phyloP scores from a whole-genome alignment of 768 basidiomycete genomes.

The Suillus plorans region DNA sequence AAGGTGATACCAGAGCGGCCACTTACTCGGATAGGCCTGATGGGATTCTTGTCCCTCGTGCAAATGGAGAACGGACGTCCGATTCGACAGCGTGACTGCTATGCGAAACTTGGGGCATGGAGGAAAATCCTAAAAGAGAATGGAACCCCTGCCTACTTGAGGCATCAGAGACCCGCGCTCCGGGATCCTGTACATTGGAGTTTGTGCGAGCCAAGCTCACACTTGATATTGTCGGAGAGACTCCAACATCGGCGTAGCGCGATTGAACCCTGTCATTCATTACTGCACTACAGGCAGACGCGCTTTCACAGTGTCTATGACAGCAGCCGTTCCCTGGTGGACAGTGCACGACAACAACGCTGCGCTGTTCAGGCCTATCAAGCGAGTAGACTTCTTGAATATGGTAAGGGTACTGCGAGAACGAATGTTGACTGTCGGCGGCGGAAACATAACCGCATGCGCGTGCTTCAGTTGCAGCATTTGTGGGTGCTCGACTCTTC shows the following conservation, averaged over 20 bases:
- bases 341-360: slow-evolving; percentile 1
- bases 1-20: not conserved
- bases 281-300: not conserved
- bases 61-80: slow-evolving; percentile 31
- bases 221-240: slow-evolving; percentile 24
- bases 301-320: not conserved
- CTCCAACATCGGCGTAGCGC: slow-evolving; percentile 27
- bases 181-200: not conserved
- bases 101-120: slow-evolving; percentile 13
- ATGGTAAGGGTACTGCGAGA: not conserved
- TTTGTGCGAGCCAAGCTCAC: slow-evolving; percentile 1
- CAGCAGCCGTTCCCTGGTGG: not conserved
- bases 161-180: not conserved
- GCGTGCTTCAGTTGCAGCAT: not conserved
- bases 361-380: not conserved
- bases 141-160: not conserved
- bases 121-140: slow-evolving; percentile 11
- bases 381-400: slow-evolving; percentile 2
- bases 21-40: slow-evolving; percentile 22
- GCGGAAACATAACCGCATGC: not conserved
- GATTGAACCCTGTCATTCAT: not conserved
- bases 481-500: not conserved
- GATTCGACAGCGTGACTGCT: slow-evolving; percentile 12
- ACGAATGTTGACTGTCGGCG: not conserved
- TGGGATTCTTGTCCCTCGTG: slow-evolving; percentile 24